Evolutionary conservation across 2,329 filamentous ascomycete species (phyloP).

Genomic region (Neoarthrinium moseri): DNA sequence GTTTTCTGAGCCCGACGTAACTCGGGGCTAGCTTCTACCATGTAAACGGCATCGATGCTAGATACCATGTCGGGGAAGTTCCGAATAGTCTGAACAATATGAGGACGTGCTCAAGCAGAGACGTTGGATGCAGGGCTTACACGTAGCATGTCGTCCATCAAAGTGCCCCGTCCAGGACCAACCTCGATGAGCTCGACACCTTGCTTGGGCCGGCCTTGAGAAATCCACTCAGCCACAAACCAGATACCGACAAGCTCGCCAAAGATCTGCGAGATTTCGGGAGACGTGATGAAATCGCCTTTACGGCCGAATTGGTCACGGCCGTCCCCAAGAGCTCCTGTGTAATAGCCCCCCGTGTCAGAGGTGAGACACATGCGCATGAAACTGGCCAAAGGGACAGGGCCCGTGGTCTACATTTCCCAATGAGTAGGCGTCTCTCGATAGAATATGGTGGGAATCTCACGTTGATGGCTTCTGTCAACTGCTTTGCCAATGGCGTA

Average conservation of each 20-base stretch:
- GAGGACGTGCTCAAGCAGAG: background rate
- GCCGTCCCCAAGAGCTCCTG: slow-evolving; percentile 63
- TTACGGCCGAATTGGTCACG: slow-evolving; percentile 88
- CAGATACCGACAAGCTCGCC: slow-evolving; percentile 92
- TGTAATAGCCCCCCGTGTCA: slow-evolving; percentile 91
- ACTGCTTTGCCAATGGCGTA: slow-evolving; percentile 83
- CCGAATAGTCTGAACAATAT: slow-evolving; percentile 64
- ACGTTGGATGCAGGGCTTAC: slow-evolving; percentile 49
- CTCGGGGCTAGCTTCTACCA: slow-evolving; percentile 88
- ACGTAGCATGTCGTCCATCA: slow-evolving; percentile 95
- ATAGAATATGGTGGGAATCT: slow-evolving; percentile 8
- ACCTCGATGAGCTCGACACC: slow-evolving; percentile 91
- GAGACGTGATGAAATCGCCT: slow-evolving; percentile 95
- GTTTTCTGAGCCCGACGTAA: slow-evolving; percentile 76
- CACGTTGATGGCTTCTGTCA: slow-evolving; percentile 85
- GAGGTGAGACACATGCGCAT: slow-evolving; percentile 99
- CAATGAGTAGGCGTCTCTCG: background rate
- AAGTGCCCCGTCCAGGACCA: slow-evolving; percentile 86
- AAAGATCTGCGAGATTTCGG: slow-evolving; percentile 96
- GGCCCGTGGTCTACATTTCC: slow-evolving; percentile 66
- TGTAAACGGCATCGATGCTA: slow-evolving; percentile 82
- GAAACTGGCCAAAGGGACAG: slow-evolving; percentile 86
- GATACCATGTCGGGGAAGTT: slow-evolving; percentile 77
- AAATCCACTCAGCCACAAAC: slow-evolving; percentile 96
- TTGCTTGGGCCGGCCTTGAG: slow-evolving; percentile 71